Conservation (phyloP, 73 alveolate species). For the Halteria grandinella region DNA sequence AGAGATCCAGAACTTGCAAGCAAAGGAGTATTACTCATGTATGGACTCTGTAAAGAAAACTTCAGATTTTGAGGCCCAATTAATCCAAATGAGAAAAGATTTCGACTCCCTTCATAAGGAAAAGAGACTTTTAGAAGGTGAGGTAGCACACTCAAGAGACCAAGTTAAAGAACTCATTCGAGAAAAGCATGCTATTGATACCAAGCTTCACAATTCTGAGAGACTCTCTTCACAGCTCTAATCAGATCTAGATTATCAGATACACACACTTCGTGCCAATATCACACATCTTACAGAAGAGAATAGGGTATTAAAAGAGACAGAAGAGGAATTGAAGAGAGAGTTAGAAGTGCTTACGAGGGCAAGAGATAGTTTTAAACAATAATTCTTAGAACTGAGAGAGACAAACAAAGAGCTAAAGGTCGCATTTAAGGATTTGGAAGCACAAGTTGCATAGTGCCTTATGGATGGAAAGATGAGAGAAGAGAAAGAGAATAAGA, state of each 20-base stretch:
- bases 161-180: slow-evolving; percentile 25
- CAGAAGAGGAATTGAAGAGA: slow-evolving; percentile 3
- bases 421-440: slow-evolving; percentile 16
- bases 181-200: slow-evolving; percentile 18
- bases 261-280: not conserved
- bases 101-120: too few species aligned
- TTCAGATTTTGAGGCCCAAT: too few species aligned
- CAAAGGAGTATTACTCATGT: too few species aligned
- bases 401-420: slow-evolving; percentile 33
- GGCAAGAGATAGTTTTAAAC: slow-evolving; percentile 49
- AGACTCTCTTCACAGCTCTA: slow-evolving; percentile 11
- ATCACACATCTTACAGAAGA: not conserved
- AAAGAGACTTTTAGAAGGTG: slow-evolving; percentile 11
- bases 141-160: slow-evolving; percentile 1
- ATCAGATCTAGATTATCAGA: not conserved
- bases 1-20: not conserved
- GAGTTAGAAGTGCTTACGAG: not conserved
- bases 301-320: not conserved
- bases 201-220: slow-evolving; percentile 9
- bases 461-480: not conserved
- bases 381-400: slow-evolving; percentile 36
- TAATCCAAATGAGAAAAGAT: too few species aligned
- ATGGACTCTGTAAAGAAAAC: too few species aligned
- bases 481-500: slow-evolving; percentile 19
- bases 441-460: slow-evolving; percentile 5